Percentiles rank a stretch among this genome's conserved stretches.
These are phyloP conservation scores for Chalaropsis thielavioides DNA, from an alignment of 2,329 filamentous ascomycete species.

Conservation along the genomic window DNA sequence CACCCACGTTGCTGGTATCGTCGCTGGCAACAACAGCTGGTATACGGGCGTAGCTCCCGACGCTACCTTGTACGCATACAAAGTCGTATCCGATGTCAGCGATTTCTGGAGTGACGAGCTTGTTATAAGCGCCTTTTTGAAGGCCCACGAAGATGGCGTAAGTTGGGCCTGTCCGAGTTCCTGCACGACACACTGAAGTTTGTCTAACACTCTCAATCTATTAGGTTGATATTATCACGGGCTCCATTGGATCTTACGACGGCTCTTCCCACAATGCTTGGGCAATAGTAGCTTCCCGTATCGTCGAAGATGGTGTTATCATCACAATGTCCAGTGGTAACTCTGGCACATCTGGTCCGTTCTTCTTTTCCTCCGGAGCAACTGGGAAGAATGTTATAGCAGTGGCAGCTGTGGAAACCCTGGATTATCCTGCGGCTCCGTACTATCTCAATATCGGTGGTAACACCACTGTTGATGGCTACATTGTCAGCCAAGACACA, in stretches of 20 bases:
- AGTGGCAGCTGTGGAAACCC: slow-evolving; percentile 26
- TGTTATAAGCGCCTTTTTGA: slow-evolving; percentile 25
- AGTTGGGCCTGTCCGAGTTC: slow-evolving; percentile 13
- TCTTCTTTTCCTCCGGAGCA: slow-evolving; percentile 30
- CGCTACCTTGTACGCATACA: slow-evolving; percentile 18
- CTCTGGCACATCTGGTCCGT: slow-evolving; percentile 33
- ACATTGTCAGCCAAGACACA: not conserved
- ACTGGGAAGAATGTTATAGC: slow-evolving; percentile 29
- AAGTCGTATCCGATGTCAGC: slow-evolving; percentile 7
- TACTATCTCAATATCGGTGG: not conserved
- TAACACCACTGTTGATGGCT: not conserved
- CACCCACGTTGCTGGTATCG: slow-evolving; percentile 25
- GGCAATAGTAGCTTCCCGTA: slow-evolving; percentile 29
- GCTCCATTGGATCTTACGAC: slow-evolving; percentile 27
- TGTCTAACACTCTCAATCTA: not conserved
- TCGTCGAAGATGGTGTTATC: slow-evolving; percentile 33
- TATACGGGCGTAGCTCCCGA: slow-evolving; percentile 21
- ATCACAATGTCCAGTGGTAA: slow-evolving; percentile 39
- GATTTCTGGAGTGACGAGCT: slow-evolving; percentile 18
- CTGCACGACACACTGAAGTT: not conserved
- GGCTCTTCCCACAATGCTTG: slow-evolving; percentile 30
- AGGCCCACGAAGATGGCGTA: slow-evolving; percentile 25
- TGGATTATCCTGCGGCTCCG: not conserved
- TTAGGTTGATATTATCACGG: slow-evolving; percentile 29
- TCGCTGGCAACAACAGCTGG: slow-evolving; percentile 16